phyloP scores from a whole-genome alignment of 306 rosid genomes.

The Urtica urens region DNA sequence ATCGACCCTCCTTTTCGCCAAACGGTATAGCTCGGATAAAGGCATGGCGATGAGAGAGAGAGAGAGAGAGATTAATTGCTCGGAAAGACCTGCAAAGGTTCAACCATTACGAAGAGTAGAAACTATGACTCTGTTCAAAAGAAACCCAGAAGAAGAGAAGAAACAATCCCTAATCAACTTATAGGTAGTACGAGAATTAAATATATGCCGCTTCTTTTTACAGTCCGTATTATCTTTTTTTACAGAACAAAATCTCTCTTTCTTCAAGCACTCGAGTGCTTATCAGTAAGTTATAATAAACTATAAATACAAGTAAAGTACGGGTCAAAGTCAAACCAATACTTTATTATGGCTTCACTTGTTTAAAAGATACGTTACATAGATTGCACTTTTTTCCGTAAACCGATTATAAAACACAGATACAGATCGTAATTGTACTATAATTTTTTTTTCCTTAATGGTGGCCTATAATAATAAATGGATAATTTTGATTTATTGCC shows the following conservation, averaged over 20 bases:
- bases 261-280: conserved; percentile 29
- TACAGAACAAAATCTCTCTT: conserved; percentile 29
- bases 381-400: conserved; percentile 17
- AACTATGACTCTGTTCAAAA: conserved; percentile 16
- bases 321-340: conserved; percentile 63
- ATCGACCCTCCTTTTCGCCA: conserved; percentile 49
- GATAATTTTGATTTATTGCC: too few species aligned
- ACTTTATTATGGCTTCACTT: conserved; percentile 28
- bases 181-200: conserved; percentile 7
- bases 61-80: conserved; percentile 18
- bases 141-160: conserved; percentile 21
- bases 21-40: conserved; percentile 65
- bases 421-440: conserved; percentile 9
- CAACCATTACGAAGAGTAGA: conserved; percentile 28
- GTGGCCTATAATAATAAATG: conserved; percentile 3
- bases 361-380: conserved; percentile 22
- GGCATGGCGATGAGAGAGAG: conserved; percentile 43
- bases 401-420: conserved; percentile 17
- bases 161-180: conserved; percentile 32
- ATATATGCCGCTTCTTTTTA: conserved; percentile 3
- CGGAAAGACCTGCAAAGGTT: conserved; percentile 24
- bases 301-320: conserved; percentile 21
- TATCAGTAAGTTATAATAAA: conserved; percentile 30
- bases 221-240: conserved; percentile 11
- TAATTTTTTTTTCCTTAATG: conserved; percentile 2